Percentiles rank a stretch among this genome's conserved stretches.
Conservation (phyloP, 805 yeast species). For the Kregervanrija pseudodelftensis region DNA sequence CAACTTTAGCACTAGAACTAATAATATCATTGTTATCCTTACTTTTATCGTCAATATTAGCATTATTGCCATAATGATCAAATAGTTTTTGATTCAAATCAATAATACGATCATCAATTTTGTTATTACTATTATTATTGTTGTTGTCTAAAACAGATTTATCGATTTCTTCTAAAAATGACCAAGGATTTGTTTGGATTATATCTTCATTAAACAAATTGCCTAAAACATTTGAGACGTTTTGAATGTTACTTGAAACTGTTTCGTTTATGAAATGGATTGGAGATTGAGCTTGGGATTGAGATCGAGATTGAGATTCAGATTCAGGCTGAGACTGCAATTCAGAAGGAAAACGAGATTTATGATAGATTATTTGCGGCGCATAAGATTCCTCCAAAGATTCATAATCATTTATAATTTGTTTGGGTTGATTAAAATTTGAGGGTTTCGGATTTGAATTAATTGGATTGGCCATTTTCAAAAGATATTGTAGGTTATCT, state of each 20-base stretch:
- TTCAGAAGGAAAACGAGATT: background rate
- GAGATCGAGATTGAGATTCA: too few species aligned
- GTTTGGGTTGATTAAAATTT: background rate
- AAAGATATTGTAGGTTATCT: constrained; percentile 10
- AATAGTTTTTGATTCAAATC: too few species aligned
- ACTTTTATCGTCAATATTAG: too few species aligned
- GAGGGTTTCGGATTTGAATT: background rate
- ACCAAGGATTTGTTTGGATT: constrained; percentile 13
- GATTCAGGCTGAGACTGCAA: background rate
- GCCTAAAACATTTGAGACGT: constrained; percentile 13
- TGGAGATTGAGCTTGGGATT: too few species aligned
- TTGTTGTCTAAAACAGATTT: constrained; percentile 1
- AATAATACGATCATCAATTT: too few species aligned
- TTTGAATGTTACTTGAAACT: constrained; percentile 9
- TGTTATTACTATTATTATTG: background rate
- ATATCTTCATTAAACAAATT: constrained; percentile 12
- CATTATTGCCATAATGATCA: too few species aligned
- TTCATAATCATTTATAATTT: constrained; percentile 1
- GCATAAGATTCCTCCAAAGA: constrained; percentile 14
- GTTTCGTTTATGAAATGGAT: too few species aligned
- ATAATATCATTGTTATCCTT: too few species aligned
- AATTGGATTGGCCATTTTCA: constrained; percentile 5
- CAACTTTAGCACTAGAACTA: too few species aligned
- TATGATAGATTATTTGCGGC: background rate
- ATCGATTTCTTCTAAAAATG: constrained; percentile 15